Conservation (phyloP, 805 yeast genomes). For the Dipodascus geniculatus region DNA sequence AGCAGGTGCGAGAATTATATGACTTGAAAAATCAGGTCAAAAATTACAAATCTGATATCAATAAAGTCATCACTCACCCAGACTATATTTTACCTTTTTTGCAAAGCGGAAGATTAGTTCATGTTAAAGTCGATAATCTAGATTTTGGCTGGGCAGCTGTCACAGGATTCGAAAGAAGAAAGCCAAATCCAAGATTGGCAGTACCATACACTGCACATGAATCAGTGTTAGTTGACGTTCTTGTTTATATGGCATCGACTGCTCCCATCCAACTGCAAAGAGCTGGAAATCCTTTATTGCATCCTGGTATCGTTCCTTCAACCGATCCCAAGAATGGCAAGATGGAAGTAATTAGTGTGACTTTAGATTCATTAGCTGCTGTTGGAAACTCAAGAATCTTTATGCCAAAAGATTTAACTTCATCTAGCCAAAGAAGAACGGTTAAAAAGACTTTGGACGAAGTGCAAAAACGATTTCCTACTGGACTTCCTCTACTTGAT, state of each 20-base stretch:
- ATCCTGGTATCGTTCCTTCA: conserved; percentile 75
- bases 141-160: conserved; percentile 98
- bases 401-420: conserved; percentile 61
- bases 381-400: conserved; percentile 73
- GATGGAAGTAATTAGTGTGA: conserved; percentile 74
- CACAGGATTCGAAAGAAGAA: conserved; percentile 61
- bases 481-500: conserved; percentile 83
- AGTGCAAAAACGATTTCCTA: conserved; percentile 73
- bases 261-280: conserved; percentile 68
- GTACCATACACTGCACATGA: conserved; percentile 66
- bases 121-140: conserved; percentile 37
- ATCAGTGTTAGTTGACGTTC: conserved; percentile 75
- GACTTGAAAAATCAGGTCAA: conserved; percentile 65
- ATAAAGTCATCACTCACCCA: conserved; percentile 83
- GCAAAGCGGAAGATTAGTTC: conserved; percentile 79
- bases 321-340: conserved; percentile 50
- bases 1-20: conserved; percentile 65
- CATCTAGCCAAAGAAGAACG: conserved; percentile 34
- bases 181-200: conserved; percentile 33
- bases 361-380: conserved; percentile 60
- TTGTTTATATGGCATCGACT: conserved; percentile 63
- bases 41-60: conserved; percentile 60
- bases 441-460: conserved; percentile 65
- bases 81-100: conserved; percentile 71
- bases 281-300: conserved; percentile 64